phyloP scores from a whole-genome alignment of 1,284 basidiomycete species.

The Phylloboletellus chloephorus region DNA sequence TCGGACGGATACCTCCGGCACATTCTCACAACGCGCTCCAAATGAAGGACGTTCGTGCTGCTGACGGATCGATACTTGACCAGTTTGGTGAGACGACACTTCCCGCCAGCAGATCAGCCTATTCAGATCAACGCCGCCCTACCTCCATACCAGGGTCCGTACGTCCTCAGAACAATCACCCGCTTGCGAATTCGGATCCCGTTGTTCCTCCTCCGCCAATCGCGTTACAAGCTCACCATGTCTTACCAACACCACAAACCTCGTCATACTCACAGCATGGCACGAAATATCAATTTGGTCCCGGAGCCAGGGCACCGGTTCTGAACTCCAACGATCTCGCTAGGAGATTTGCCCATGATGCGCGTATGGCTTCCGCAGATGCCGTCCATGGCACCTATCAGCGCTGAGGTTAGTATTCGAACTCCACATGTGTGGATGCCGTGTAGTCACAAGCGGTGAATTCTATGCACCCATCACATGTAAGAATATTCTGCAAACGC shows the following conservation, averaged over 20 bases:
- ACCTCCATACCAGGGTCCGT: neutral
- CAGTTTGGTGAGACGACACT: slow-evolving; percentile 1
- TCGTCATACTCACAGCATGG: slow-evolving; percentile 7
- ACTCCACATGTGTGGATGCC: neutral
- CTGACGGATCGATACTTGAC: neutral
- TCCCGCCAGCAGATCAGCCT: neutral
- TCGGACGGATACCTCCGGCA: slow-evolving; percentile 2
- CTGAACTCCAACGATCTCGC: slow-evolving; percentile 11
- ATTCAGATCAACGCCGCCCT: slow-evolving; percentile 3
- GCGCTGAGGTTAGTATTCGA: slow-evolving; percentile 62
- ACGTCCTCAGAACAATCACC: neutral
- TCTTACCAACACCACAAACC: neutral
- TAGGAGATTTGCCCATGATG: slow-evolving; percentile 8
- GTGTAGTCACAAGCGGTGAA: neutral
- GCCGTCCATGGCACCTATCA: slow-evolving; percentile 5
- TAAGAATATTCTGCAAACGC: slow-evolving; percentile 8
- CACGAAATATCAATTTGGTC: slow-evolving; percentile 2
- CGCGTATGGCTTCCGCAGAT: slow-evolving; percentile 3
- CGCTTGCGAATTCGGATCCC: slow-evolving; percentile 3
- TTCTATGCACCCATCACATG: slow-evolving; percentile 4
- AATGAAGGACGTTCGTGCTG: neutral
- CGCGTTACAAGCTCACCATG: neutral
- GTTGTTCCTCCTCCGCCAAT: slow-evolving; percentile 1
- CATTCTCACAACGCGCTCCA: slow-evolving; percentile 9
- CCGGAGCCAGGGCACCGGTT: slow-evolving; percentile 9